phyloP scores from a whole-genome alignment of 441 rosid genomes.

The Breynia disticha region DNA sequence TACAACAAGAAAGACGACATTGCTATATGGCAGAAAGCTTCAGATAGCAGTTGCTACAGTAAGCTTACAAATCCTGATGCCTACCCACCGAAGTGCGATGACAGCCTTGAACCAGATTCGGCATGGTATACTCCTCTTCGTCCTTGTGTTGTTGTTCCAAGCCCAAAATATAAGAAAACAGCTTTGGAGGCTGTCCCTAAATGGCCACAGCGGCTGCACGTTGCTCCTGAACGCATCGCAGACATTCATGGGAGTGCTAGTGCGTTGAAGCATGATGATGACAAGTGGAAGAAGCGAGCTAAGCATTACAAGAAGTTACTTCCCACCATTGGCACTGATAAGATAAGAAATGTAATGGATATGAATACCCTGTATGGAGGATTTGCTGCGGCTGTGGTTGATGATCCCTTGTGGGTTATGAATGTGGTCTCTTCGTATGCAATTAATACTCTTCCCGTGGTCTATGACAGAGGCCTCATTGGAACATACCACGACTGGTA shows the following conservation, averaged over 20 bases:
- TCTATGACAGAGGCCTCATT: slow-evolving; percentile 85
- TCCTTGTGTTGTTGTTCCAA: slow-evolving; percentile 75
- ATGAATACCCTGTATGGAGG: slow-evolving; percentile 95
- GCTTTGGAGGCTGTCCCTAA: slow-evolving; percentile 55
- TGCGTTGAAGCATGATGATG: slow-evolving; percentile 57
- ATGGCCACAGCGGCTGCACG: slow-evolving; percentile 74
- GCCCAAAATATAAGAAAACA: slow-evolving; percentile 49
- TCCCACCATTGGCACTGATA: slow-evolving; percentile 64
- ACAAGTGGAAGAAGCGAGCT: slow-evolving; percentile 71
- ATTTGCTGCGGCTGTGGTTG: slow-evolving; percentile 70
- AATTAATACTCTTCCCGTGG: slow-evolving; percentile 65
- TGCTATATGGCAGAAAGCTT: slow-evolving; percentile 83
- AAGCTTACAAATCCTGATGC: slow-evolving; percentile 54
- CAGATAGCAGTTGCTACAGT: slow-evolving; percentile 57
- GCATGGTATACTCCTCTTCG: slow-evolving; percentile 97
- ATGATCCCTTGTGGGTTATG: slow-evolving; percentile 93
- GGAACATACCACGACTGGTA: slow-evolving; percentile 96
- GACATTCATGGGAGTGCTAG: slow-evolving; percentile 52
- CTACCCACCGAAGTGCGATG: slow-evolving; percentile 88
- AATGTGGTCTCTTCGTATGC: slow-evolving; percentile 83
- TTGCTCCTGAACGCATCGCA: slow-evolving; percentile 66
- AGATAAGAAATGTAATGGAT: slow-evolving; percentile 83
- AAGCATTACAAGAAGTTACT: slow-evolving; percentile 87
- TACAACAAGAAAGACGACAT: slow-evolving; percentile 82
- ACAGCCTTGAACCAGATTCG: slow-evolving; percentile 88